Evolutionary conservation across 352 stramenopile species (phyloP).

Genomic region (Saprolegnia parasitica): DNA sequence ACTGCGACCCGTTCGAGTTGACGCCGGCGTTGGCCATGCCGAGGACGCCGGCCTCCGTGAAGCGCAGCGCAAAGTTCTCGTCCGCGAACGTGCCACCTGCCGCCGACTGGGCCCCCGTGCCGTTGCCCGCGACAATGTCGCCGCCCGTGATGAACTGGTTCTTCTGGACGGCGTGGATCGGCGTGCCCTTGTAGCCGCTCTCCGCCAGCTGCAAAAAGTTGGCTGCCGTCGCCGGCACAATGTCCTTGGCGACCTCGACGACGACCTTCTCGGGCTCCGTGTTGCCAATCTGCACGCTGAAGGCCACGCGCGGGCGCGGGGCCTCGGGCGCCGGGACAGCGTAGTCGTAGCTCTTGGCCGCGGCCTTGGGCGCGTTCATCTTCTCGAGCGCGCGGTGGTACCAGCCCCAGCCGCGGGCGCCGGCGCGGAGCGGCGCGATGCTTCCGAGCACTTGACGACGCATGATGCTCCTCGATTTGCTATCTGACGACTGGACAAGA

Average conservation of each 20-base stretch:
- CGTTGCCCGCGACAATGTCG: slow-evolving; percentile 67
- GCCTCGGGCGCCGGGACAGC: slow-evolving; percentile 49
- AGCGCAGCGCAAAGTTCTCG: slow-evolving; percentile 85
- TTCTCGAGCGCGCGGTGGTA: slow-evolving; percentile 79
- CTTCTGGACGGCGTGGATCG: slow-evolving; percentile 85
- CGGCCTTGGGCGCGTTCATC: slow-evolving; percentile 60
- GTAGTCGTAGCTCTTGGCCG: slow-evolving; percentile 55
- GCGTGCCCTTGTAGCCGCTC: slow-evolving; percentile 72
- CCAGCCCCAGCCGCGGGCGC: slow-evolving; percentile 73
- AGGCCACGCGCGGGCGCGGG: slow-evolving; percentile 62
- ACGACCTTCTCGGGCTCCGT: slow-evolving; percentile 70
- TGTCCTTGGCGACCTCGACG: slow-evolving; percentile 77
- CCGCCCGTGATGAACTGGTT: slow-evolving; percentile 67
- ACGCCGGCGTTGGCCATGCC: slow-evolving; percentile 97
- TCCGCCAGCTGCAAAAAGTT: slow-evolving; percentile 78
- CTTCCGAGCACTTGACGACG: slow-evolving; percentile 25
- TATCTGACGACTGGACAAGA: slow-evolving; percentile 27
- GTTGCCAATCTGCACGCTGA: slow-evolving; percentile 80
- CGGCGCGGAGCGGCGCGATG: slow-evolving; percentile 36
- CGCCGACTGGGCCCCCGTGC: slow-evolving; percentile 71
- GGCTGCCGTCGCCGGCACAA: slow-evolving; percentile 62
- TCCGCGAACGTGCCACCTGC: slow-evolving; percentile 71
- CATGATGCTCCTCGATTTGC: slow-evolving; percentile 6
- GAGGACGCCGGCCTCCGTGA: slow-evolving; percentile 74
- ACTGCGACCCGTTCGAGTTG: slow-evolving; percentile 99